Evolutionary conservation across 768 basidiomycete genomes (phyloP).

Genomic region (Pisolithus microcarpus): DNA sequence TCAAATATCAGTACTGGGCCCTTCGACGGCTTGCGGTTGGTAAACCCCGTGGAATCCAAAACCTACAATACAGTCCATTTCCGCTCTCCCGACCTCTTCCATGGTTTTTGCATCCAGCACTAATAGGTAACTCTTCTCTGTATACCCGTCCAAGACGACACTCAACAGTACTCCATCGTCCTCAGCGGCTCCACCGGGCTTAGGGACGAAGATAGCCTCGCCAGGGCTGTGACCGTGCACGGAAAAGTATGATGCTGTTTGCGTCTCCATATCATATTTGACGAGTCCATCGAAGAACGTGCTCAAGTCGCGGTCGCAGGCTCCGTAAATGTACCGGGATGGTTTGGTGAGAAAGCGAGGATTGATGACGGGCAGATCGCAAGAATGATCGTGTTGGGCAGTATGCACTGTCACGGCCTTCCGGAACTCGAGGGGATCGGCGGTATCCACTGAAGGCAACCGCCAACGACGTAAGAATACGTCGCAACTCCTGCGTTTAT

Average conservation of each 20-base stretch:
- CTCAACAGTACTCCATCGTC: conserved; percentile 33
- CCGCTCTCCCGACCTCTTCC: conserved; percentile 32
- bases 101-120: conserved; percentile 31
- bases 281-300: conserved; percentile 30
- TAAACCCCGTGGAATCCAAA: conserved; percentile 34
- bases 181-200: conserved; percentile 24
- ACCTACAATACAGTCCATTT: conserved; percentile 25
- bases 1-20: conserved; percentile 17
- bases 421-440: conserved; percentile 7
- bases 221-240: conserved; percentile 25
- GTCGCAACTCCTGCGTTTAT: conserved; percentile 12
- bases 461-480: conserved; percentile 26
- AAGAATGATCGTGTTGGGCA: conserved; percentile 21
- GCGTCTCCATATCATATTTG: conserved; percentile 28
- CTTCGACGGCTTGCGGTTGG: conserved; percentile 2
- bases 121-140: conserved; percentile 28
- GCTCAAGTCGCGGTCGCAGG: conserved; percentile 21
- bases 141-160: conserved; percentile 29
- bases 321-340: conserved; percentile 29
- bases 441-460: conserved; percentile 19
- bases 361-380: conserved; percentile 31
- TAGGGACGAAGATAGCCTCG: conserved; percentile 31
- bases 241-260: conserved; percentile 21
- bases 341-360: conserved; percentile 25
- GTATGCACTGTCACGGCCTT: conserved; percentile 16